These are phyloP conservation scores for Cardamine chenopodiifolia DNA, from an alignment of 345 rosid species.

Conservation along the genomic window DNA sequence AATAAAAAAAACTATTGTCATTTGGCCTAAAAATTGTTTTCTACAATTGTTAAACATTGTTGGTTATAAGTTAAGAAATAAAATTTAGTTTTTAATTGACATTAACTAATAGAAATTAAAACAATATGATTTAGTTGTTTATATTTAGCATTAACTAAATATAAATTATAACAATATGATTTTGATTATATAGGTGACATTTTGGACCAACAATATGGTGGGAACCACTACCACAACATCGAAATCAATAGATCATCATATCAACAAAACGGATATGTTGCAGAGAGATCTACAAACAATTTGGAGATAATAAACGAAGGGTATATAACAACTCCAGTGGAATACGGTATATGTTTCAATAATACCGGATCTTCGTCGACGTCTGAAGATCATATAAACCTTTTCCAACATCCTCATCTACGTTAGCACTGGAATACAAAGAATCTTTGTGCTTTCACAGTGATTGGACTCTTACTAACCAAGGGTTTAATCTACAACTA, in stretches of 20 bases:
- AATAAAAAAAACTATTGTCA: background rate
- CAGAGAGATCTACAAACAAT: constrained; percentile 23
- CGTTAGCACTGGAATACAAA: constrained; percentile 8
- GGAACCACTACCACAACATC: constrained; percentile 40
- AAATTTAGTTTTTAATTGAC: no score
- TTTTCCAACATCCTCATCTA: constrained; percentile 9
- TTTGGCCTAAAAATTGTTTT: background rate
- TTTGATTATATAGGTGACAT: constrained; percentile 44
- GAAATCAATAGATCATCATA: constrained; percentile 38
- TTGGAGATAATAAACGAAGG: constrained; percentile 37
- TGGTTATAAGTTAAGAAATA: no score
- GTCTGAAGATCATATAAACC: constrained; percentile 47
- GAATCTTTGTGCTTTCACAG: background rate
- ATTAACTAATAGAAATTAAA: background rate
- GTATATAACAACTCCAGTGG: constrained; percentile 21
- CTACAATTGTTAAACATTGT: background rate
- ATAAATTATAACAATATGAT: background rate
- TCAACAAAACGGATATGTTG: constrained; percentile 39
- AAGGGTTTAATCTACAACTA: background rate
- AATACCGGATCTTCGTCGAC: constrained; percentile 49
- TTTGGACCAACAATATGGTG: constrained; percentile 47
- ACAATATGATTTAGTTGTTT: background rate
- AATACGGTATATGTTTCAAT: constrained; percentile 29
- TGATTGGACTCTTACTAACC: background rate
- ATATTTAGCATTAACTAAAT: background rate